Evolutionary conservation across 1,139 yeast genomes (phyloP).

Genomic region (Hyphopichia khmerensis): DNA sequence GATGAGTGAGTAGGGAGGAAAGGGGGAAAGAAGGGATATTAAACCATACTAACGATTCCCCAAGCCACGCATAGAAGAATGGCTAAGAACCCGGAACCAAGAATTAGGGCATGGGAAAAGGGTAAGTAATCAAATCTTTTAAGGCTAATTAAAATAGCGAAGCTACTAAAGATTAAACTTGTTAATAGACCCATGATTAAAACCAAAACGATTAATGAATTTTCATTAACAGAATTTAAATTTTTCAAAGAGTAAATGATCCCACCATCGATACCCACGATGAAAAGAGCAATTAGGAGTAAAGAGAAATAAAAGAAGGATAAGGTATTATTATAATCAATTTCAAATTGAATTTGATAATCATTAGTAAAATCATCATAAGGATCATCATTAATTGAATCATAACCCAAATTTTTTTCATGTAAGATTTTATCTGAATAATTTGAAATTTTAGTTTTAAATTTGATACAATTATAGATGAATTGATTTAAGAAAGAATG

Average conservation of each 20-base stretch:
- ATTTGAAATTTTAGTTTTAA: slow-evolving; percentile 12
- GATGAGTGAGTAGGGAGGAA: too few species aligned
- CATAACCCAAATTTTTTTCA: slow-evolving; percentile 15
- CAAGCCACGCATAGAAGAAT: neutral
- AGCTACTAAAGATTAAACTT: slow-evolving; percentile 32
- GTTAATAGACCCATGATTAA: slow-evolving; percentile 34
- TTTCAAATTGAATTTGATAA: slow-evolving; percentile 24
- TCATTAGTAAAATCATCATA: slow-evolving; percentile 14
- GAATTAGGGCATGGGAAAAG: slow-evolving; percentile 22
- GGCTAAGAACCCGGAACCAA: slow-evolving; percentile 30
- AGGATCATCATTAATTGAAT: slow-evolving; percentile 35
- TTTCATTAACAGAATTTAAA: slow-evolving; percentile 25
- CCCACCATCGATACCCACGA: slow-evolving; percentile 45
- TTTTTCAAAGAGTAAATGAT: slow-evolving; percentile 28
- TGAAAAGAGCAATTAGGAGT: slow-evolving; percentile 34
- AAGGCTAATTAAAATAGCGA: slow-evolving; percentile 30
- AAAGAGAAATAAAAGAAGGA: slow-evolving; percentile 39
- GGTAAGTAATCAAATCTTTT: slow-evolving; percentile 30
- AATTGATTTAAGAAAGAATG: slow-evolving; percentile 5
- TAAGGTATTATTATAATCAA: slow-evolving; percentile 37
- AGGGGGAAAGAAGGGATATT: too few species aligned
- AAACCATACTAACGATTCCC: neutral
- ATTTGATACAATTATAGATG: slow-evolving; percentile 16
- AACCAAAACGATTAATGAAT: slow-evolving; percentile 33
- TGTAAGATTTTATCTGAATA: neutral